A percentile compares a stretch with the other conserved stretches of the same genome.
phyloP scores from a whole-genome alignment of 1,139 yeast genomes.

The Fermentozyma sake region DNA sequence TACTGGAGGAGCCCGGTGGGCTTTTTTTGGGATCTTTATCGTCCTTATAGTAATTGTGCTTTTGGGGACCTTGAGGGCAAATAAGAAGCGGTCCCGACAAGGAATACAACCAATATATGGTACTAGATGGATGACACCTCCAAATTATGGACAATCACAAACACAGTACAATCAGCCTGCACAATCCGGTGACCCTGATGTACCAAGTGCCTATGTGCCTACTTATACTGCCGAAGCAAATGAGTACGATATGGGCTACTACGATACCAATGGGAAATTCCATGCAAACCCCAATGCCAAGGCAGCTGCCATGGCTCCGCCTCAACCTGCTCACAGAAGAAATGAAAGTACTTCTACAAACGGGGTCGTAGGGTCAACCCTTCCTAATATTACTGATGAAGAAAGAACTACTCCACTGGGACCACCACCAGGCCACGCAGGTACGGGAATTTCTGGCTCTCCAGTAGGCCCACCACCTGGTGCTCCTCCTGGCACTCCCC shows the following conservation, averaged over 20 bases:
- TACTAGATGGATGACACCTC: constrained; percentile 91
- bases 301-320: constrained; percentile 10
- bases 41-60: constrained; percentile 47
- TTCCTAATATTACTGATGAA: constrained; percentile 9
- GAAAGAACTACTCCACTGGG: constrained; percentile 1
- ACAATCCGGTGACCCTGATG: constrained; percentile 27
- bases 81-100: constrained; percentile 50
- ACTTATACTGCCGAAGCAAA: constrained; percentile 61
- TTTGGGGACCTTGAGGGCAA: constrained; percentile 51
- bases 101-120: constrained; percentile 76
- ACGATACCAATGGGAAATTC: constrained; percentile 63
- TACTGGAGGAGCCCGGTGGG: constrained; percentile 48
- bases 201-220: constrained; percentile 50
- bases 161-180: constrained; percentile 48
- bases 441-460: neutral
- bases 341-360: constrained; percentile 8
- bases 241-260: constrained; percentile 76
- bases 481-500: neutral
- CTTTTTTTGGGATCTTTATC: constrained; percentile 51
- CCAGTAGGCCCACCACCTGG: constrained; percentile 8
- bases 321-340: constrained; percentile 7
- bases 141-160: constrained; percentile 75
- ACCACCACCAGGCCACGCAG: constrained; percentile 3
- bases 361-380: constrained; percentile 8
- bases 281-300: constrained; percentile 31